These are phyloP conservation scores for Penicillium coffeae DNA, from an alignment of 495 filamentous ascomycete species.

Conservation along the genomic window DNA sequence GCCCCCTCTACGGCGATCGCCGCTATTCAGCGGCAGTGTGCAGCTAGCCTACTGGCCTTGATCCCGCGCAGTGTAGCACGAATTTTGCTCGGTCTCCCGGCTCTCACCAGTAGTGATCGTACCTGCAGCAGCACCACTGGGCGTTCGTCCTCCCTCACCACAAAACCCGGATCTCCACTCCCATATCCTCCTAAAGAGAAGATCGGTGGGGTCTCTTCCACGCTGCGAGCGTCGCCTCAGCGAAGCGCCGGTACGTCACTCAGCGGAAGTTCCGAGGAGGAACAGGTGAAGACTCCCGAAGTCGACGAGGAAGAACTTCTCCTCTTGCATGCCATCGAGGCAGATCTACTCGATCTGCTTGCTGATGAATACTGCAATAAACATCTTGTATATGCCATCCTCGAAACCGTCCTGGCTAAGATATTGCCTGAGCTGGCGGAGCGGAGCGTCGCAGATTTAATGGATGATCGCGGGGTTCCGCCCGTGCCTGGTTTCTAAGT, in stretches of 20 bases:
- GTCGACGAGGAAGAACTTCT: slow-evolving; percentile 31
- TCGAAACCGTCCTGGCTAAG: slow-evolving; percentile 74
- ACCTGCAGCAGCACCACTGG: slow-evolving; percentile 26
- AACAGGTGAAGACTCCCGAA: slow-evolving; percentile 17
- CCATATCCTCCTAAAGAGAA: slow-evolving; percentile 11
- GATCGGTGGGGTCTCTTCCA: not conserved
- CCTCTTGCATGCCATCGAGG: slow-evolving; percentile 43
- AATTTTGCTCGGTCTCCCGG: slow-evolving; percentile 34
- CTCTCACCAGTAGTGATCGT: slow-evolving; percentile 17
- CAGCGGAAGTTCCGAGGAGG: not conserved
- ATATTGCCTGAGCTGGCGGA: slow-evolving; percentile 82
- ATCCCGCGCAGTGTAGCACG: slow-evolving; percentile 39
- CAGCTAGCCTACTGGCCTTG: slow-evolving; percentile 46
- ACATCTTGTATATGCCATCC: slow-evolving; percentile 72
- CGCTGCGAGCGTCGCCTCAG: slow-evolving; percentile 8
- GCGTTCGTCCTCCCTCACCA: slow-evolving; percentile 11
- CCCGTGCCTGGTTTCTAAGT: slow-evolving; percentile 12
- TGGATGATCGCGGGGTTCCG: slow-evolving; percentile 61
- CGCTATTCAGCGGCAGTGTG: slow-evolving; percentile 55
- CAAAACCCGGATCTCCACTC: not conserved
- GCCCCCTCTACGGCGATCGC: slow-evolving; percentile 39
- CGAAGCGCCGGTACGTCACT: slow-evolving; percentile 6
- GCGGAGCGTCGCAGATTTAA: slow-evolving; percentile 64
- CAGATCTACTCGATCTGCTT: slow-evolving; percentile 65
- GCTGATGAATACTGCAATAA: slow-evolving; percentile 83